Conservation (phyloP, 2,329 filamentous ascomycete species). For the Colletotrichum truncatum region DNA sequence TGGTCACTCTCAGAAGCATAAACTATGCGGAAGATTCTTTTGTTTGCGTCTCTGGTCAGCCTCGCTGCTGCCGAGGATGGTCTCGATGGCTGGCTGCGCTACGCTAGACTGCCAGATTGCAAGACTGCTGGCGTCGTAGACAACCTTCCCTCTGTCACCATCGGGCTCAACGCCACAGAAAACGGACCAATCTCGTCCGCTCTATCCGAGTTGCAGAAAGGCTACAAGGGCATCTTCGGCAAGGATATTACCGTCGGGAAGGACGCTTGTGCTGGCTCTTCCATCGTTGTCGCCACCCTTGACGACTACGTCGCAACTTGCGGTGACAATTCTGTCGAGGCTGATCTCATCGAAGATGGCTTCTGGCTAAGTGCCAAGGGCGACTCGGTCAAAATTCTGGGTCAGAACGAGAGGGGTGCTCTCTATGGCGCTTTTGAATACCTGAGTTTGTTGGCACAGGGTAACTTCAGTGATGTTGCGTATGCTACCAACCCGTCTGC, state of each 20-base stretch:
- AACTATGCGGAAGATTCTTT: slow-evolving; percentile 39
- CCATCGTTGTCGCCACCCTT: slow-evolving; percentile 35
- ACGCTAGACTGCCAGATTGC: slow-evolving; percentile 57
- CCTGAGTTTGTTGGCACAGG: slow-evolving; percentile 70
- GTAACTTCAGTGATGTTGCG: slow-evolving; percentile 51
- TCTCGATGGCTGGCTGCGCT: slow-evolving; percentile 70
- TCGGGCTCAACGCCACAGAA: slow-evolving; percentile 62
- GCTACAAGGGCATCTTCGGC: slow-evolving; percentile 66
- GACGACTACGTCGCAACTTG: slow-evolving; percentile 37
- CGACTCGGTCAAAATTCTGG: slow-evolving; percentile 64
- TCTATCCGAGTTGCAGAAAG: slow-evolving; percentile 65
- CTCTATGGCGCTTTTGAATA: slow-evolving; percentile 78
- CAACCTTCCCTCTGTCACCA: slow-evolving; percentile 56
- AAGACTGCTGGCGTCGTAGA: slow-evolving; percentile 42
- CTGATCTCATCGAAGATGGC: slow-evolving; percentile 62
- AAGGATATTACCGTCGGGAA: slow-evolving; percentile 47
- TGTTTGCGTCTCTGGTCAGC: slow-evolving; percentile 42
- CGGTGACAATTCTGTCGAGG: slow-evolving; percentile 51
- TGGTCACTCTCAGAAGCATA: slow-evolving; percentile 3
- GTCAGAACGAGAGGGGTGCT: slow-evolving; percentile 72
- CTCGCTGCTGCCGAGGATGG: slow-evolving; percentile 66
- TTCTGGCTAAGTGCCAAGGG: slow-evolving; percentile 66
- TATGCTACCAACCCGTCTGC: slow-evolving; percentile 65
- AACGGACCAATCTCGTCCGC: slow-evolving; percentile 68
- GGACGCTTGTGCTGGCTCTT: slow-evolving; percentile 7